A percentile compares a stretch with the other conserved stretches of the same genome.
Conservation (phyloP, 352 stramenopile genomes). For the Globisporangium lucens region DNA sequence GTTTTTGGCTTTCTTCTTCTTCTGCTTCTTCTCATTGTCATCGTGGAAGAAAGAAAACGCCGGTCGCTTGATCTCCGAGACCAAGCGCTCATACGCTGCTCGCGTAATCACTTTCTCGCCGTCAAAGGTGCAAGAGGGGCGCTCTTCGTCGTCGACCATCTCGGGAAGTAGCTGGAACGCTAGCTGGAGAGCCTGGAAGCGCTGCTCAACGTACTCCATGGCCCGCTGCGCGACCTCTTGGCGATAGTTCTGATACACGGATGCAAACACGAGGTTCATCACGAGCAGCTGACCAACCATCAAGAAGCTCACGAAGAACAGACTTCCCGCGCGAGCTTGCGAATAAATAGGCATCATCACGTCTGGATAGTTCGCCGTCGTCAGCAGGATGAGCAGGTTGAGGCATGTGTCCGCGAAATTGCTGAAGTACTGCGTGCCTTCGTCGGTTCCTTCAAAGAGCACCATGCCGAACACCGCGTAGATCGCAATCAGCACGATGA, state of each 20-base stretch:
- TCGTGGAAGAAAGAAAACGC: slow-evolving; percentile 34
- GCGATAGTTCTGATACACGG: slow-evolving; percentile 69
- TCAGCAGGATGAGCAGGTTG: slow-evolving; percentile 67
- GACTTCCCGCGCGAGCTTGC: slow-evolving; percentile 29
- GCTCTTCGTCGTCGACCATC: slow-evolving; percentile 4
- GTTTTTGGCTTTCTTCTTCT: slow-evolving; percentile 6
- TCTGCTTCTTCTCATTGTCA: slow-evolving; percentile 7
- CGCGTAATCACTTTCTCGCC: slow-evolving; percentile 27
- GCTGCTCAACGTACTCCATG: slow-evolving; percentile 24
- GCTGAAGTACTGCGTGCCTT: slow-evolving; percentile 47
- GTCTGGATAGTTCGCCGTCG: slow-evolving; percentile 83
- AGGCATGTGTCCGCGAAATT: slow-evolving; percentile 48
- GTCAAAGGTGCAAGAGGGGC: neutral
- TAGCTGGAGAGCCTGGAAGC: slow-evolving; percentile 46
- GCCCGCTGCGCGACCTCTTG: slow-evolving; percentile 36
- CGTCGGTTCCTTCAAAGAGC: slow-evolving; percentile 55
- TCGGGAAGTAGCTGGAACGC: slow-evolving; percentile 41
- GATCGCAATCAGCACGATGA: slow-evolving; percentile 46
- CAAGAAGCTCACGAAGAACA: slow-evolving; percentile 76
- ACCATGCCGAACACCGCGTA: slow-evolving; percentile 63
- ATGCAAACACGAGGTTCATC: slow-evolving; percentile 78
- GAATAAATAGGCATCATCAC: slow-evolving; percentile 76
- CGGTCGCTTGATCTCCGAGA: slow-evolving; percentile 26
- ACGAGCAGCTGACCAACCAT: slow-evolving; percentile 70
- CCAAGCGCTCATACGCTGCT: slow-evolving; percentile 25